phyloP scores from a whole-genome alignment of 2,329 filamentous ascomycete species.

The Thielaviopsis ethacetica region DNA sequence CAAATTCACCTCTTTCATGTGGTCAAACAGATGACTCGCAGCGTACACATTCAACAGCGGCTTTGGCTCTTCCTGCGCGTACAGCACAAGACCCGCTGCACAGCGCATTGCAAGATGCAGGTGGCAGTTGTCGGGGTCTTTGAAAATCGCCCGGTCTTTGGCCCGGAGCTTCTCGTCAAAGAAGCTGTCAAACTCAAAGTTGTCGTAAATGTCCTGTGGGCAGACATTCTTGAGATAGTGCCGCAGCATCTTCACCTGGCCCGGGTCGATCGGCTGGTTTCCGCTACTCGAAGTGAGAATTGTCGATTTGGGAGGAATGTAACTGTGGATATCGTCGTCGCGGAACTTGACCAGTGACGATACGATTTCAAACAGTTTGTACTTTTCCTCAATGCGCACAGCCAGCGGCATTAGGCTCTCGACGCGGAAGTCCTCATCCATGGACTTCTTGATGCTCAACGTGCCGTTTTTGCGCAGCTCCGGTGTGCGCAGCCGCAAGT shows the following conservation, averaged over 20 bases:
- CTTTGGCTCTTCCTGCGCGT: not conserved
- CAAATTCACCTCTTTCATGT: not conserved
- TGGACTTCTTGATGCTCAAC: not conserved
- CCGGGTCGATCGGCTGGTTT: not conserved
- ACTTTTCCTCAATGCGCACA: not conserved
- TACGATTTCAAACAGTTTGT: not conserved
- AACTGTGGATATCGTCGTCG: not conserved
- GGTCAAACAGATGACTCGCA: not conserved
- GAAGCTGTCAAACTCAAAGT: conserved; percentile 21
- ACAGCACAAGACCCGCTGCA: not conserved
- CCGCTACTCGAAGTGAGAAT: conserved; percentile 12
- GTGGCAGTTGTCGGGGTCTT: conserved; percentile 20
- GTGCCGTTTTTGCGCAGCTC: not conserved
- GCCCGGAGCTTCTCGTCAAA: conserved; percentile 18
- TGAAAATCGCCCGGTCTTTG: conserved; percentile 18
- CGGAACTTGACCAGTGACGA: not conserved
- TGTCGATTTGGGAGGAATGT: not conserved
- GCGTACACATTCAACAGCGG: not conserved
- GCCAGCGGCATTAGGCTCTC: not conserved
- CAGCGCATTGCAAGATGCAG: conserved; percentile 18
- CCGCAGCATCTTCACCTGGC: conserved; percentile 18
- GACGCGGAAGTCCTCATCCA: not conserved
- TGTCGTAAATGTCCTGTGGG: conserved; percentile 18
- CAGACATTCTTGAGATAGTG: conserved; percentile 21
- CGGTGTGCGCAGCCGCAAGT: not conserved